These are phyloP conservation scores for Funneliformis geosporum DNA, from an alignment of 192 early-diverging fungal species.

Conservation along the genomic window DNA sequence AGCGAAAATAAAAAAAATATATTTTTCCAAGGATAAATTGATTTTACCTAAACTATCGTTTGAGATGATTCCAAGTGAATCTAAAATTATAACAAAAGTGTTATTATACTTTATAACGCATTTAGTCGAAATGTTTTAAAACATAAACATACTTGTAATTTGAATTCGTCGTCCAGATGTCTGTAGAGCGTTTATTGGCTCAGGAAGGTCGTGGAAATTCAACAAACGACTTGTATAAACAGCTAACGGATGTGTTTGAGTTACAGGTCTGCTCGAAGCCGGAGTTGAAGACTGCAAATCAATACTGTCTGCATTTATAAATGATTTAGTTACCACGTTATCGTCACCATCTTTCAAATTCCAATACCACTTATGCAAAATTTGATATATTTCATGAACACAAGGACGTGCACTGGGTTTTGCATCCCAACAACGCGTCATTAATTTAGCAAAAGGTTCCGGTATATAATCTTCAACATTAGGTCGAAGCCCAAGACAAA, in stretches of 20 bases:
- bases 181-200: neutral
- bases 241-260: neutral
- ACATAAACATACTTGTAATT: neutral
- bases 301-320: neutral
- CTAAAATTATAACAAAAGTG: neutral
- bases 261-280: conserved; percentile 4
- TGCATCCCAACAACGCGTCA: conserved; percentile 14
- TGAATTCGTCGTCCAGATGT: neutral
- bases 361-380: conserved; percentile 5
- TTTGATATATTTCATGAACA: neutral
- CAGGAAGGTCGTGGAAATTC: neutral
- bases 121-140: neutral
- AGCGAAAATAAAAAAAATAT: too few relatives aligned
- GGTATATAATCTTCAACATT: neutral
- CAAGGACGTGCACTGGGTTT: neutral
- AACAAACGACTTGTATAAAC: neutral
- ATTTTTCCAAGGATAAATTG: too few relatives aligned
- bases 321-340: neutral
- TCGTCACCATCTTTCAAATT: neutral
- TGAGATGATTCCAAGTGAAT: neutral
- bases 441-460: neutral
- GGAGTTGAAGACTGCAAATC: neutral
- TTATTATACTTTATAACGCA: neutral
- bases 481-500: conserved; percentile 21
- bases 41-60: too few relatives aligned